Evolutionary conservation across 1,284 basidiomycete genomes (phyloP), one percentile per base, ranked within the genome.

Genomic region (Microbotryum scabiosae): DNA sequence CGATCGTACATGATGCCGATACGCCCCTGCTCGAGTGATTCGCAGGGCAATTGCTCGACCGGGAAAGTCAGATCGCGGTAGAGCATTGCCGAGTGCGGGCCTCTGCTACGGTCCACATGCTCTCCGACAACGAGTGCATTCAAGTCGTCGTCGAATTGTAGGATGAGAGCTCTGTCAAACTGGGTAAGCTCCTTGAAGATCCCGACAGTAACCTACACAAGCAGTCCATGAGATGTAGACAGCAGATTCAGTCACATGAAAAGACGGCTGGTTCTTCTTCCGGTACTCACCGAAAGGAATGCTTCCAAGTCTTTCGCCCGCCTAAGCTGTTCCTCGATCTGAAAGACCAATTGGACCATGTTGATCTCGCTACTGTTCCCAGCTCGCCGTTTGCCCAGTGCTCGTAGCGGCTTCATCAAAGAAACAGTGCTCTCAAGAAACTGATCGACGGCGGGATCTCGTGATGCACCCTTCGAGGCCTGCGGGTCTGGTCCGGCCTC

Each of bases 121-220:
- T 74, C 73, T 64, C 68, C 71, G 1, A 74, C 73, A 12, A 74
- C 73, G 57, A 73, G 71, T 25, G 73, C 73, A 59, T 74, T 73
- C 72, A 71, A 72, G 36, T 21, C 32, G 21, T 54, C 60, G 44
- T 59, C 60, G 43, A 64, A 64, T 52, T 64, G 25, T 16, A 43
- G 23, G 28, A 52, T 18, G 36, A 55, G 41, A 8, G 23, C 25
- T 23, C 21, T 7, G 20, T 55, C 54, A 36, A 55, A 55, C 20
- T 43, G 36, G 26, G 54, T 55, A 18, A 55, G 25, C 25, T 55
- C 36, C 20, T 44, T 46, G n/a, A 55, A 25, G 16, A 55, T 44
- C 18, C 54, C 43, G 44, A 43, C 54, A n/a, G 54, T 46, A 21
- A 55, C 54, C 7, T 41, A 5, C 36, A 18, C 36, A 41, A 12